These are phyloP conservation scores for Starmerella floricola DNA, from an alignment of 805 yeast genomes.

Conservation along the genomic window DNA sequence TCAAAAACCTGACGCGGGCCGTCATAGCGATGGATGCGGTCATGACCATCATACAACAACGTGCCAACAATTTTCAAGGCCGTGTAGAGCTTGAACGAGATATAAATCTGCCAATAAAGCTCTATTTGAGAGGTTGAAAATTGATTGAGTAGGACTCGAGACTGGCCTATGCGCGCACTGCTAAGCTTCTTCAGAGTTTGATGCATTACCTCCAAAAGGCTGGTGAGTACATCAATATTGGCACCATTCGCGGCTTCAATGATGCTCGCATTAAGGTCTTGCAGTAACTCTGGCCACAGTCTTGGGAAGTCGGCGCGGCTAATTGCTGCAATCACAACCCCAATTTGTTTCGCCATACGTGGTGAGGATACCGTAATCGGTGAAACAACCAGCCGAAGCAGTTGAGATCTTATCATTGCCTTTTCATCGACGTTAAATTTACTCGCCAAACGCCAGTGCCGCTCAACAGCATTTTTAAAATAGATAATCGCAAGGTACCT, in stretches of 20 bases:
- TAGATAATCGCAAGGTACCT: constrained; percentile 83
- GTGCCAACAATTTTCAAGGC: constrained; percentile 65
- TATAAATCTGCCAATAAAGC: constrained; percentile 10
- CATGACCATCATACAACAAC: constrained; percentile 63
- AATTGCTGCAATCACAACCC: constrained; percentile 67
- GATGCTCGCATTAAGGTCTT: constrained; percentile 32
- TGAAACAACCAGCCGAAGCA: constrained; percentile 25
- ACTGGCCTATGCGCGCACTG: constrained; percentile 69
- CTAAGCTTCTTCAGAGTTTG: constrained; percentile 67
- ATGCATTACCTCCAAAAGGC: constrained; percentile 54
- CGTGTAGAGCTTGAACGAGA: constrained; percentile 34
- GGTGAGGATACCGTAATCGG: constrained; percentile 34
- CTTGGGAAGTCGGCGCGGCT: constrained; percentile 75
- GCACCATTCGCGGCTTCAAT: constrained; percentile 1
- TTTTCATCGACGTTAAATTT: constrained; percentile 57
- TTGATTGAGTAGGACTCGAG: constrained; percentile 28
- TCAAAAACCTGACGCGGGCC: constrained; percentile 52
- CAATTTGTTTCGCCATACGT: constrained; percentile 72
- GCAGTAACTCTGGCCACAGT: constrained; percentile 76
- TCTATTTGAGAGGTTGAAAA: constrained; percentile 24
- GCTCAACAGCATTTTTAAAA: constrained; percentile 77
- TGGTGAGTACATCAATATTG: constrained; percentile 40
- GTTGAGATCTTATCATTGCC: constrained; percentile 31
- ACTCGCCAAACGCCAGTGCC: constrained; percentile 67
- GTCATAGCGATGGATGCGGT: constrained; percentile 49